Conservation (phyloP, 148 eudicot genomes). For the Heliosperma pusillum region DNA sequence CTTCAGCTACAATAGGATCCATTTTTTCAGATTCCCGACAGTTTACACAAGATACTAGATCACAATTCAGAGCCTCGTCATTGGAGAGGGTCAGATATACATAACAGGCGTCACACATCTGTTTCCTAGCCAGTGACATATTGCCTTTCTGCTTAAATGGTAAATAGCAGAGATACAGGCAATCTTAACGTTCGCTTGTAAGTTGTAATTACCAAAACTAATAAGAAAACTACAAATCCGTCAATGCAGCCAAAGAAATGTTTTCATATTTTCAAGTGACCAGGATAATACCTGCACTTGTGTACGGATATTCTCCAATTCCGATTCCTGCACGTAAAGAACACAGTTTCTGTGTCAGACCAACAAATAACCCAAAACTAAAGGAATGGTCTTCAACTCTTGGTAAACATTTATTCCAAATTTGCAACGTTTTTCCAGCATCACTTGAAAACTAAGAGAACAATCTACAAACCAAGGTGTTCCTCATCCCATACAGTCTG, state of each 20-base stretch:
- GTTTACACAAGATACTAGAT: not conserved
- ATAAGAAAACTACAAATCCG: constrained; percentile 1
- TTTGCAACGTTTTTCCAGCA: not conserved
- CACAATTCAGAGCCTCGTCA: not conserved
- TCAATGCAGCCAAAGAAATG: constrained; percentile 8
- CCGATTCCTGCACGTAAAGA: constrained; percentile 67
- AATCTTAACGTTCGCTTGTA: not conserved
- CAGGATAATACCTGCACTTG: constrained; percentile 69
- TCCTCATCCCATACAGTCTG: not conserved
- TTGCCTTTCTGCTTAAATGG: not conserved
- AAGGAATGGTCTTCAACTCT: not conserved
- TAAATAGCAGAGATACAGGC: not conserved
- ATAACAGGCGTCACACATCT: not conserved
- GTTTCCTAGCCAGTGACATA: not conserved
- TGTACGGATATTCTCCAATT: constrained; percentile 80
- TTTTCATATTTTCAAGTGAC: not conserved
- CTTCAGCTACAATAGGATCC: not conserved
- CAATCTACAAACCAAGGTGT: not conserved
- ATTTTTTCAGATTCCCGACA: not conserved
- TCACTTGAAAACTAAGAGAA: constrained; percentile 8
- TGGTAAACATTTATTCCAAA: not conserved
- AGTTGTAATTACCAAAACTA: not conserved
- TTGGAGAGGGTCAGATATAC: not conserved
- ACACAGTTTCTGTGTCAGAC: constrained; percentile 12
- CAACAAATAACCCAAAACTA: not conserved